These are phyloP conservation scores for Cucurbitaria berberidis DNA, from an alignment of 2,329 filamentous ascomycete species.

Conservation along the genomic window DNA sequence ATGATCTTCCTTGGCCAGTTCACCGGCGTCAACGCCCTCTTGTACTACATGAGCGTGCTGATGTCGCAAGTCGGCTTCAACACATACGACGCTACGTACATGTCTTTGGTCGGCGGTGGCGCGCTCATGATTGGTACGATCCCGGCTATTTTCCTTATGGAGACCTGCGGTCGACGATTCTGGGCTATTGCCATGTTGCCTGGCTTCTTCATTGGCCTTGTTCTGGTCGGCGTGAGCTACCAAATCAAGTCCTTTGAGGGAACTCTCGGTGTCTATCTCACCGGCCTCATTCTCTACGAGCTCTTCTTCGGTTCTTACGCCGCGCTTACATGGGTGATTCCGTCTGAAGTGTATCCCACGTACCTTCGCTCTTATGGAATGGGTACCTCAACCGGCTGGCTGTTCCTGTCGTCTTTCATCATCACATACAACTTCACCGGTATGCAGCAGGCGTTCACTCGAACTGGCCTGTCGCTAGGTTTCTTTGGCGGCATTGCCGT, in stretches of 20 bases:
- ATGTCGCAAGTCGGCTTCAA: conserved; percentile 73
- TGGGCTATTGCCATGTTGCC: conserved; percentile 76
- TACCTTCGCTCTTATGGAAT: conserved; percentile 76
- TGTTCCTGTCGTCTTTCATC: conserved; percentile 74
- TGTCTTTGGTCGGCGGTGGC: conserved; percentile 73
- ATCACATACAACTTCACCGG: conserved; percentile 77
- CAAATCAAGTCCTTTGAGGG: conserved; percentile 58
- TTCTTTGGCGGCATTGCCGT: conserved; percentile 78
- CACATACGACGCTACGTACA: conserved; percentile 68
- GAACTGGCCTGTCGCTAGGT: conserved; percentile 69
- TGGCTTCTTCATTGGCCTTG: conserved; percentile 72
- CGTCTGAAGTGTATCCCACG: conserved; percentile 73
- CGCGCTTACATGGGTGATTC: conserved; percentile 50
- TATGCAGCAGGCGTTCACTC: conserved; percentile 72
- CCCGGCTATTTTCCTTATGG: conserved; percentile 73
- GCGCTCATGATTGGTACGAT: conserved; percentile 71
- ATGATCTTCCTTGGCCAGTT: conserved; percentile 78
- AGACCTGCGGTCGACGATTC: conserved; percentile 73
- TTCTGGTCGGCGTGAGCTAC: conserved; percentile 70
- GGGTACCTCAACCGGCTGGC: conserved; percentile 70
- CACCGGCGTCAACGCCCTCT: conserved; percentile 72
- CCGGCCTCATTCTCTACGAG: conserved; percentile 62
- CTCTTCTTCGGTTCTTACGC: conserved; percentile 48
- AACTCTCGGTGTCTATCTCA: conserved; percentile 65
- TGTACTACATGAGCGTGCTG: conserved; percentile 74